Percentiles rank a stretch among this genome's conserved stretches.
These are phyloP conservation scores for Hypoxylon sp. DNA, from an alignment of 2,329 filamentous ascomycete genomes.

Conservation along the genomic window DNA sequence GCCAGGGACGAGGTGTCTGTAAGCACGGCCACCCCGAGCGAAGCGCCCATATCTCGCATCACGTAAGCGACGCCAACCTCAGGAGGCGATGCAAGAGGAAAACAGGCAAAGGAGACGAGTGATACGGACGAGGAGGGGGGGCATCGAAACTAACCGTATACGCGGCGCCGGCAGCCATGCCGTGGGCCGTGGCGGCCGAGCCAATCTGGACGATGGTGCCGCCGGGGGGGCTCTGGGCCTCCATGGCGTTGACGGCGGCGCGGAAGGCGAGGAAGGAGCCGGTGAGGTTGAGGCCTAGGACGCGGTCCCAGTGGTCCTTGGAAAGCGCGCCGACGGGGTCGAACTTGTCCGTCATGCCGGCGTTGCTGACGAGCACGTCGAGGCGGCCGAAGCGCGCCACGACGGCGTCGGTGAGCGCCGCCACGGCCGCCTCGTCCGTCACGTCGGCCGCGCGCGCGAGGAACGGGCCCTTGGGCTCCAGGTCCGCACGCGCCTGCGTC, in stretches of 20 bases:
- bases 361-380: slow-evolving; percentile 31
- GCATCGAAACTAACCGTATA: slow-evolving; percentile 40
- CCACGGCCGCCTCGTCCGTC: slow-evolving; percentile 42
- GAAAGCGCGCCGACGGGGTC: slow-evolving; percentile 56
- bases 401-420: slow-evolving; percentile 40
- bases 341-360: slow-evolving; percentile 44
- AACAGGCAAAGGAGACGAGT: neutral
- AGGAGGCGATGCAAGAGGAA: neutral
- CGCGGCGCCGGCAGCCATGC: slow-evolving; percentile 50
- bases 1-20: neutral
- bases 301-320: slow-evolving; percentile 57
- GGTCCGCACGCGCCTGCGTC: slow-evolving; percentile 12
- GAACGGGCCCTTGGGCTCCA: slow-evolving; percentile 35
- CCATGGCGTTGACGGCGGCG: slow-evolving; percentile 56
- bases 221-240: slow-evolving; percentile 48
- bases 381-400: slow-evolving; percentile 26
- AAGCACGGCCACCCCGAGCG: neutral
- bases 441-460: slow-evolving; percentile 42
- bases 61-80: neutral
- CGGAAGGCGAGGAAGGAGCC: slow-evolving; percentile 31
- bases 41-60: neutral
- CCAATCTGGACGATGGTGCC: slow-evolving; percentile 39
- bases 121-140: neutral
- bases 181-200: slow-evolving; percentile 22
- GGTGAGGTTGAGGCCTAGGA: slow-evolving; percentile 54